Conservation (phyloP, 306 rosid genomes). For the Rubus idaeus region DNA sequence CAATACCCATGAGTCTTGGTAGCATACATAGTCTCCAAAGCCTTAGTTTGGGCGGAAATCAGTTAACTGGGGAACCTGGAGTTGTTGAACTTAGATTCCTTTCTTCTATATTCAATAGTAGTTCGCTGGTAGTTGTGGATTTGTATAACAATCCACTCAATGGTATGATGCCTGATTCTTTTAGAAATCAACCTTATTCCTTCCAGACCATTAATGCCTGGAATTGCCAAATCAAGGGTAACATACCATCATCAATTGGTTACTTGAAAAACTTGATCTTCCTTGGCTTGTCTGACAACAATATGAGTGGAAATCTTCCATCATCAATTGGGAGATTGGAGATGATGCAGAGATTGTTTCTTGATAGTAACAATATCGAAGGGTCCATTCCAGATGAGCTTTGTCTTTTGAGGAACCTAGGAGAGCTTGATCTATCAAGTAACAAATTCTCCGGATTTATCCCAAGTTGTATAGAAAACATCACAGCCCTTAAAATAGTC, state of each 20-base stretch:
- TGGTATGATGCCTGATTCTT: background rate
- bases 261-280: background rate
- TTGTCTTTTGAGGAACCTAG: slow-evolving; percentile 18
- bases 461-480: slow-evolving; percentile 6
- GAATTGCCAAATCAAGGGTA: slow-evolving; percentile 6
- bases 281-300: background rate
- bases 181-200: background rate
- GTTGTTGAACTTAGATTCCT: background rate
- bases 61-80: background rate
- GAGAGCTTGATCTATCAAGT: slow-evolving; percentile 8
- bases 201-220: background rate
- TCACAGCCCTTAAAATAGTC: background rate
- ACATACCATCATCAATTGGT: background rate
- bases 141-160: background rate
- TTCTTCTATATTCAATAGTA: background rate
- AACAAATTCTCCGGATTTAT: slow-evolving; percentile 29
- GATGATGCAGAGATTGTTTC: slow-evolving; percentile 22
- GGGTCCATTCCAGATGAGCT: slow-evolving; percentile 25
- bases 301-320: background rate
- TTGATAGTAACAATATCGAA: slow-evolving; percentile 17
- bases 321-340: slow-evolving; percentile 19
- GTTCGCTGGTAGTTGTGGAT: too few relatives aligned
- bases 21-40: background rate
- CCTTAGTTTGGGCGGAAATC: background rate
- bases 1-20: background rate